Evolutionary conservation across 2,329 filamentous ascomycete species (phyloP).

Genomic region (Dothiorella sarmentorum): DNA sequence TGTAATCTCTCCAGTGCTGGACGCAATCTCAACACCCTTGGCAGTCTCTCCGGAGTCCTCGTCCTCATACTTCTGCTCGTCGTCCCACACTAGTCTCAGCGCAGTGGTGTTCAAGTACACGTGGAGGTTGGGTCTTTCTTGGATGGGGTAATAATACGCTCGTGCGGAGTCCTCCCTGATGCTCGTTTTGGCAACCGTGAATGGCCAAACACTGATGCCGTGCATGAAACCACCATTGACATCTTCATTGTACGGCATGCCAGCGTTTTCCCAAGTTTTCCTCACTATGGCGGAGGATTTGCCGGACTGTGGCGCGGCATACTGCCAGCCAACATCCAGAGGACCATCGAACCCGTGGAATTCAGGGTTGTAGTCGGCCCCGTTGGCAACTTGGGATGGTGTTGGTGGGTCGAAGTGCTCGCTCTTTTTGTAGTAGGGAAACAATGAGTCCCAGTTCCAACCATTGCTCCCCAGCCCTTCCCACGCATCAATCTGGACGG

Average conservation of each 20-base stretch:
- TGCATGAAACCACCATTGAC: constrained; percentile 37
- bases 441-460: constrained; percentile 20
- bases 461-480: constrained; percentile 18
- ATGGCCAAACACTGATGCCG: constrained; percentile 37
- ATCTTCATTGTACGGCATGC: constrained; percentile 36
- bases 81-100: constrained; percentile 39
- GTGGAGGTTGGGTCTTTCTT: constrained; percentile 40
- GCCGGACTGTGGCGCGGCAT: not conserved
- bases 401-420: constrained; percentile 18
- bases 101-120: constrained; percentile 45
- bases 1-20: not conserved
- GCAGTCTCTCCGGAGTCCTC: constrained; percentile 18
- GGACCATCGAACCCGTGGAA: constrained; percentile 11
- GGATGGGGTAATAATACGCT: constrained; percentile 44
- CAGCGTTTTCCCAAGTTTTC: constrained; percentile 28
- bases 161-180: constrained; percentile 42
- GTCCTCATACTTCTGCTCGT: not conserved
- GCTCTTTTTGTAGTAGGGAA: constrained; percentile 20
- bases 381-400: not conserved
- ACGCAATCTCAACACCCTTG: constrained; percentile 27
- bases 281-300: constrained; percentile 28
- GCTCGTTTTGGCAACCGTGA: constrained; percentile 33
- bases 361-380: constrained; percentile 12
- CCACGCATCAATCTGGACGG: constrained; percentile 19
- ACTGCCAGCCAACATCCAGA: constrained; percentile 19